phyloP scores from a whole-genome alignment of 164 flowering plant species.

The Tetrastigma voinierianum region DNA sequence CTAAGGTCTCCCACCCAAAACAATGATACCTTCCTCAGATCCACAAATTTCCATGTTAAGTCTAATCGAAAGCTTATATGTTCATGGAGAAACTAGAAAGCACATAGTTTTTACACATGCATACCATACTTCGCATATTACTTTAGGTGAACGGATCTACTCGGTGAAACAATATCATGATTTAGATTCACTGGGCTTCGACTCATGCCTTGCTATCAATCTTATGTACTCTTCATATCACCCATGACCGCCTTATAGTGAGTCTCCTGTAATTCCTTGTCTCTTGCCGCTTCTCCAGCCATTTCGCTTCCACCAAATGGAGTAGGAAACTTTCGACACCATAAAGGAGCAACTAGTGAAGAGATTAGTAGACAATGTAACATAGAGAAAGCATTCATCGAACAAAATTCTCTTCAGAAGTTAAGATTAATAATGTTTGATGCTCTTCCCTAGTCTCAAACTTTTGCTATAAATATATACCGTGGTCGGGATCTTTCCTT shows the following conservation, averaged over 20 bases:
- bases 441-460: too few relatives aligned
- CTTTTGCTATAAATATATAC: too few relatives aligned
- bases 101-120: too few relatives aligned
- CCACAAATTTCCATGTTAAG: too few relatives aligned
- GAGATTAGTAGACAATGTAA: too few relatives aligned
- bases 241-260: conserved; percentile 35
- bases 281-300: conserved; percentile 25
- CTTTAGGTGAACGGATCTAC: conserved; percentile 25
- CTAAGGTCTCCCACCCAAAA: conserved; percentile 33
- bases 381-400: too few relatives aligned
- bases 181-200: conserved; percentile 34
- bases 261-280: conserved; percentile 34
- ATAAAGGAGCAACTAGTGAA: background rate
- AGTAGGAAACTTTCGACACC: conserved; percentile 10
- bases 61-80: too few relatives aligned
- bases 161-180: conserved; percentile 33
- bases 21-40: too few relatives aligned
- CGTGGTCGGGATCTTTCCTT: too few relatives aligned
- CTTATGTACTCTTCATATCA: conserved; percentile 25
- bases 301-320: conserved; percentile 33
- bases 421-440: too few relatives aligned
- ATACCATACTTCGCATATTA: conserved; percentile 34
- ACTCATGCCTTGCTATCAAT: conserved; percentile 23
- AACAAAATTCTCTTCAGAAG: too few relatives aligned
- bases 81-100: too few relatives aligned